Evolutionary conservation across 73 alveolate genomes (phyloP), one percentile per base, ranked within the genome.

Genomic region (Paramecium primaurelia): DNA sequence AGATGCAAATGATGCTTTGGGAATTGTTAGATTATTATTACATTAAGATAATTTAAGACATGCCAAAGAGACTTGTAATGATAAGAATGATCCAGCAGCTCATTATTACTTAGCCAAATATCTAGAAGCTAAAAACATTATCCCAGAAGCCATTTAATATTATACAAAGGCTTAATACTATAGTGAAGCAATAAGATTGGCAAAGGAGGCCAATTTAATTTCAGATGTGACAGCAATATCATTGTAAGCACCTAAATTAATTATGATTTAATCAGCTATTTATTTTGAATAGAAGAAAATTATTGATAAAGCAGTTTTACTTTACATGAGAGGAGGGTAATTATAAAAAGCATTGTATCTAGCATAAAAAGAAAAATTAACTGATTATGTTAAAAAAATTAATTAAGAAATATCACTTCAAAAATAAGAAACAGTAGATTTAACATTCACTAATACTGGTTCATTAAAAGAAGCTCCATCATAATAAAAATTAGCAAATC

Each of bases 111-210:
- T 98, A 68, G 99, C 99, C 18, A 95, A 98, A 64, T 93, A 96
- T 71, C 94, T 93, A 40, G 99, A 98, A 94, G 92, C 88, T 71
- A 93, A 93, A 64, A 96, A 96, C n/a, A 86, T 96, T 37, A 89
- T 97, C 22, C 95, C 97, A 75, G 99, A 98, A 44, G 99, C 99
- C 34, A 98, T 98, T 22, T 94, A 96, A 47, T 96, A 90, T 84
- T 98, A 98, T 94, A 90, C 98, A n/a, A 95, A 96, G 88, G 96
- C 99, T 77, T 96, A 96, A 38, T 91, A 99, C 92, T 96, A 96
- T 87, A 98, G 96, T 92, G 99, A 98, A 80, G 99, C 99, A 6
- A 97, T 97, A 22, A 92, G 99, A 91, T 93, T 98, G 49, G 99
- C 99, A 11, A 96, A 94, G 85, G 99, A 97, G 64, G 94, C 97